These are phyloP conservation scores for Wallemia mellicola DNA, from an alignment of 1,284 basidiomycete genomes.

Conservation along the genomic window DNA sequence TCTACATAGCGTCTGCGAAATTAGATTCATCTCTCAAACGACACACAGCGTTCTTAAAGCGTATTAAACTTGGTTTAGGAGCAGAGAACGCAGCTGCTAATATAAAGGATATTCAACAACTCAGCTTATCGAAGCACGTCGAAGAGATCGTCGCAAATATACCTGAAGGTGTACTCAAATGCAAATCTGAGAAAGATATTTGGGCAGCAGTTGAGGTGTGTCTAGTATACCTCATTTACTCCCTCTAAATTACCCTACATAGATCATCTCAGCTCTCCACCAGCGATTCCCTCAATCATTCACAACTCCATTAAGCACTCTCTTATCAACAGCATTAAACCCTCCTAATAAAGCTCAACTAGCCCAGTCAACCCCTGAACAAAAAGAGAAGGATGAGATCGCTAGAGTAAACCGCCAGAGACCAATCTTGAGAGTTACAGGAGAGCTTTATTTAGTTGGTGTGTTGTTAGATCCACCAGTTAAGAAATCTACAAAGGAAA, in stretches of 20 bases:
- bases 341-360: conserved; percentile 24
- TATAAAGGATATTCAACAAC: conserved; percentile 60
- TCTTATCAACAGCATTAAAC: conserved; percentile 33
- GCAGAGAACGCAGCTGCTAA: conserved; percentile 50
- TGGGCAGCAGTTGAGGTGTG: conserved; percentile 71
- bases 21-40: conserved; percentile 80
- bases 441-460: conserved; percentile 66
- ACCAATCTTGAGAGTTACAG: conserved; percentile 51
- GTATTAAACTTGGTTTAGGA: conserved; percentile 48
- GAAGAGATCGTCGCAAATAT: conserved; percentile 74
- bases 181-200: conserved; percentile 64
- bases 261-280: conserved; percentile 72
- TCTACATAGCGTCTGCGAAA: conserved; percentile 2
- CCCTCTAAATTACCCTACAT: conserved; percentile 4
- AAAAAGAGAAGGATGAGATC: conserved; percentile 76
- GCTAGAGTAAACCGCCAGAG: conserved; percentile 50
- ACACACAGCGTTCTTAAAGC: conserved; percentile 74
- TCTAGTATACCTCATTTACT: conserved; percentile 3
- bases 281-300: conserved; percentile 55
- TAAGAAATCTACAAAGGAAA: conserved; percentile 7
- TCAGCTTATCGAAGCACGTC: conserved; percentile 81
- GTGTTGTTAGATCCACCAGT: conserved; percentile 15
- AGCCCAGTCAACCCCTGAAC: conserved; percentile 33
- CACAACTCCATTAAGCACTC: conserved; percentile 35
- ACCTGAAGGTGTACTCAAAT: conserved; percentile 53